A percentile compares a stretch with the other conserved stretches of the same genome.
These are phyloP conservation scores for Hibiscus tridactylites DNA, from an alignment of 345 rosid species.

Conservation along the genomic window DNA sequence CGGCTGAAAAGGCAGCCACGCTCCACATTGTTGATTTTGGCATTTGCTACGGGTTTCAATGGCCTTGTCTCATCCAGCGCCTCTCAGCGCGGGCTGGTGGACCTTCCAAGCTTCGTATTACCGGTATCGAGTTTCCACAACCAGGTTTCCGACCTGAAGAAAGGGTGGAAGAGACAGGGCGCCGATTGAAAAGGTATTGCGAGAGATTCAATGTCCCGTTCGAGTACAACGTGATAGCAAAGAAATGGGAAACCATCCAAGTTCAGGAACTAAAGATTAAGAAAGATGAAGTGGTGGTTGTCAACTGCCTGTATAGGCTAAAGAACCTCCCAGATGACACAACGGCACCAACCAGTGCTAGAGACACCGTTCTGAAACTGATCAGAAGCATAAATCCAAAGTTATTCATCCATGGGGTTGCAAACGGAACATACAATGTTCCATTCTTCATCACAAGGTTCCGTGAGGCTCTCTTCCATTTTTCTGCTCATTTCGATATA, in stretches of 20 bases:
- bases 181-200: conserved; percentile 29
- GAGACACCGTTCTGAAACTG: conserved; percentile 34
- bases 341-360: conserved; percentile 30
- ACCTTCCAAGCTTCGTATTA: conserved; percentile 43
- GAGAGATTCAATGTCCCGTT: conserved; percentile 42
- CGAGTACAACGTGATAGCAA: conserved; percentile 38
- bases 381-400: conserved; percentile 35
- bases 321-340: conserved; percentile 46
- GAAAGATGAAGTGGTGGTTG: conserved; percentile 33
- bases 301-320: conserved; percentile 29
- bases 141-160: conserved; percentile 49
- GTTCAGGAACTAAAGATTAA: conserved; percentile 37
- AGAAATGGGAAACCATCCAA: conserved; percentile 48
- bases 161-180: conserved; percentile 45
- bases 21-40: conserved; percentile 53
- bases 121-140: conserved; percentile 43
- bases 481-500: conserved; percentile 47
- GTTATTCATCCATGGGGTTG: conserved; percentile 30
- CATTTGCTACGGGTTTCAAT: conserved; percentile 41
- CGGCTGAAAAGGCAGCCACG: conserved; percentile 22
- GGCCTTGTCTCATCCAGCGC: conserved; percentile 52
- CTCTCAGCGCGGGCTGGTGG: conserved; percentile 38
- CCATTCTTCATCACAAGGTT: conserved; percentile 47
- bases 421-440: conserved; percentile 38
- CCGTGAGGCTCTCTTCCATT: conserved; percentile 49